Percentiles rank a stretch among this genome's conserved stretches.
These are phyloP conservation scores for Teratosphaeria destructans DNA, from an alignment of 2,329 filamentous ascomycete genomes.

Conservation along the genomic window DNA sequence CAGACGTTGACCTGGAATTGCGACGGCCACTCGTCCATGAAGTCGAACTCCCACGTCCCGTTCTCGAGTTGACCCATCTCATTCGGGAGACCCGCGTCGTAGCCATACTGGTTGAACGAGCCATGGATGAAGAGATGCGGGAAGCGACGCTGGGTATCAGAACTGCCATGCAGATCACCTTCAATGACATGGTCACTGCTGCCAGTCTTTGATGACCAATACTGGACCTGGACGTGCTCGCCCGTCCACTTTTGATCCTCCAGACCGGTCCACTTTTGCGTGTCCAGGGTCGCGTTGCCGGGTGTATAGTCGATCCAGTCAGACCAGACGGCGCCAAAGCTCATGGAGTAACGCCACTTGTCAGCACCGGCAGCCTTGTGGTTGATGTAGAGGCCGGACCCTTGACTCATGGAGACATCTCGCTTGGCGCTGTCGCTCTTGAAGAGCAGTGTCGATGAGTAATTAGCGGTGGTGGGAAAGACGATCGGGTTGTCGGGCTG, in stretches of 20 bases:
- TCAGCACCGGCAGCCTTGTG: slow-evolving; percentile 53
- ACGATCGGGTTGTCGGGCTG: slow-evolving; percentile 49
- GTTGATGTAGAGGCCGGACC: slow-evolving; percentile 39
- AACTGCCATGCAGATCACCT: slow-evolving; percentile 40
- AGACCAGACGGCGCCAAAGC: slow-evolving; percentile 51
- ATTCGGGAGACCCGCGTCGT: slow-evolving; percentile 49
- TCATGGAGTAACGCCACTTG: slow-evolving; percentile 52
- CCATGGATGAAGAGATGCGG: slow-evolving; percentile 55
- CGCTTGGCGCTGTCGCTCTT: slow-evolving; percentile 27
- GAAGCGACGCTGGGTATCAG: slow-evolving; percentile 38
- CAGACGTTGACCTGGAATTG: slow-evolving; percentile 54
- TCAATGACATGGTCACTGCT: slow-evolving; percentile 53
- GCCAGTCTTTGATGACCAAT: slow-evolving; percentile 49
- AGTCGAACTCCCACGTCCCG: slow-evolving; percentile 48
- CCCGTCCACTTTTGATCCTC: slow-evolving; percentile 48
- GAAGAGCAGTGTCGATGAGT: slow-evolving; percentile 44
- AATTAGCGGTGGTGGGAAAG: slow-evolving; percentile 47
- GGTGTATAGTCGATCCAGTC: slow-evolving; percentile 48
- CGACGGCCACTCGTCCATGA: slow-evolving; percentile 55
- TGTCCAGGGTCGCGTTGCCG: slow-evolving; percentile 38
- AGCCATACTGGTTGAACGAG: slow-evolving; percentile 54
- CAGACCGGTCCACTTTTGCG: slow-evolving; percentile 49
- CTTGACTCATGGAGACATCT: slow-evolving; percentile 16
- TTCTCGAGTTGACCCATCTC: slow-evolving; percentile 38
- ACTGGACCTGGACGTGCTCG: slow-evolving; percentile 53